Evolutionary conservation across 2,329 filamentous ascomycete species (phyloP), one percentile per base, ranked within the genome.

Genomic region (Coniochaeta sp.): DNA sequence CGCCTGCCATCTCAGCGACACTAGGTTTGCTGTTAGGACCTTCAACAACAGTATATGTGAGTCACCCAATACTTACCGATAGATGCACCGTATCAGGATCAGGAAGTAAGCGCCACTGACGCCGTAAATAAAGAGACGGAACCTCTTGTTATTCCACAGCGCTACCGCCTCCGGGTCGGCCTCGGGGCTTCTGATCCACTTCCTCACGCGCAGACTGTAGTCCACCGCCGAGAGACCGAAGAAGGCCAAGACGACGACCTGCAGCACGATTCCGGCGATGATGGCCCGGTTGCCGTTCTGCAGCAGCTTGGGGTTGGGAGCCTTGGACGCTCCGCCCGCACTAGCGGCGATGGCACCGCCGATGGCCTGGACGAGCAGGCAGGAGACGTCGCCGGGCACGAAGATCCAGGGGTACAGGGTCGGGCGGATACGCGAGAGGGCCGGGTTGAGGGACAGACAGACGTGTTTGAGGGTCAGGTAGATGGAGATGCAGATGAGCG

Each of bases 391-490:
- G 70, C 79, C 80, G 59, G 81, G 79, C n/a, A 85, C 79, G 72
- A 85, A 86, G 72, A 85, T 72, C 66, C 78, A 75, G 4, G 83
- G 82, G 69, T 83, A 85, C 65, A 76, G 75, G n/a, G 70, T 71
- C 19, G 82, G 78, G 3, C 74, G 74, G 60, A 85, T 66, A 63
- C 80, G 78, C n/a, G 81, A 84, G 59, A 82, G 73, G 40, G 65
- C 50, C 9, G 81, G 77, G 70, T 74, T 76, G 62, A 84, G 74
- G 55, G 76, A 71, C 36, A 82, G 72, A 61, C 79, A 77, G 64
- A 83, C 71, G 74, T 86, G 84, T 70, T 86, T 85, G 62, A 88
- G 79, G 3, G 82, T 86, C 28, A 88, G 79, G 74, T 88, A 88
- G 70, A 88, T 81, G 67, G 78, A 80, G 64, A 84, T 82, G 71